A percentile compares a stretch with the other conserved stretches of the same genome.
These are phyloP conservation scores for Dendrobium nobile DNA, from an alignment of 106 monocot genomes.

Conservation along the genomic window DNA sequence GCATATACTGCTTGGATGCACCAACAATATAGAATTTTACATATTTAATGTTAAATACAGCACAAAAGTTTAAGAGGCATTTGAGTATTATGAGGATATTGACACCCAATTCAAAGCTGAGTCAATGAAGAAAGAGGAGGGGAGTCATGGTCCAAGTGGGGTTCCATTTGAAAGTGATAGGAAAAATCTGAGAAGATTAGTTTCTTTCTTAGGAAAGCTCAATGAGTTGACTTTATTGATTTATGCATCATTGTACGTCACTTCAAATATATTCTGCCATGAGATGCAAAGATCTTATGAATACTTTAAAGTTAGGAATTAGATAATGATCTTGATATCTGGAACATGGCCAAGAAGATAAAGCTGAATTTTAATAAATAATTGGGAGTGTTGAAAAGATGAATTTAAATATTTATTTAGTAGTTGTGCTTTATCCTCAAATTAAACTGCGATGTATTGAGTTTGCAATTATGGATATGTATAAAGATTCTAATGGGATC, in stretches of 20 bases:
- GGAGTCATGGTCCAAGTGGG: too few relatives aligned
- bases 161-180: neutral
- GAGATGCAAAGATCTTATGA: neutral
- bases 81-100: neutral
- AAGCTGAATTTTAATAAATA: constrained; percentile 5
- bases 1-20: neutral
- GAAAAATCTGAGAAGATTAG: neutral
- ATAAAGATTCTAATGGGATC: too few relatives aligned
- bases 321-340: neutral
- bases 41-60: neutral
- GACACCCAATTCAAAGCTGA: neutral
- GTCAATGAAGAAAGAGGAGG: neutral
- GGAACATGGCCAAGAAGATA: neutral
- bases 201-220: too few relatives aligned
- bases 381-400: neutral
- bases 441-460: too few relatives aligned
- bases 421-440: too few relatives aligned
- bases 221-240: neutral
- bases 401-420: too few relatives aligned
- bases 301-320: neutral
- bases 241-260: too few relatives aligned
- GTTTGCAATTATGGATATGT: too few relatives aligned
- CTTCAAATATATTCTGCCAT: too few relatives aligned
- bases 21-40: neutral
- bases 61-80: neutral